Evolutionary conservation across 73 alveolate species (phyloP).

Genomic region (Paramecium primaurelia): DNA sequence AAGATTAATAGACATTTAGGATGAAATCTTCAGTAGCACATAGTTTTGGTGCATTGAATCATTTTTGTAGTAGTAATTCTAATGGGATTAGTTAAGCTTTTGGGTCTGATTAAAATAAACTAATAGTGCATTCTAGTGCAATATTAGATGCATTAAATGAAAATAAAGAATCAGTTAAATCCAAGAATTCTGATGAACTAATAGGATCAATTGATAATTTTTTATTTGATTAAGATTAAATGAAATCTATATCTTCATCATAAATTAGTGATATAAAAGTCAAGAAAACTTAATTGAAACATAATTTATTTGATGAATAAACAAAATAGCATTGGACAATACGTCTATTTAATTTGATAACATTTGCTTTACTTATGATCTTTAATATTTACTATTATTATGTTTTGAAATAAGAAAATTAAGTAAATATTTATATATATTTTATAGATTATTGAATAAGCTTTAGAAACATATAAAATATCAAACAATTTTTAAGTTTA

Average conservation of each 20-base stretch:
- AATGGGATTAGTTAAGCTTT: neutral
- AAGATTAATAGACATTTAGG: neutral
- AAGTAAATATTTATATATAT: neutral
- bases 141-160: conserved; percentile 1
- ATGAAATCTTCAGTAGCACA: neutral
- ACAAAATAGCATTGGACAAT: neutral
- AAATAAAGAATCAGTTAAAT: neutral
- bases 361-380: neutral
- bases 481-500: neutral
- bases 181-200: neutral
- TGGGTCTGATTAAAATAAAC: neutral
- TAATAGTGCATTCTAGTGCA: neutral
- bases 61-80: neutral
- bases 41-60: neutral
- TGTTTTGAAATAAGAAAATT: neutral
- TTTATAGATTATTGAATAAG: neutral
- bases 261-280: neutral
- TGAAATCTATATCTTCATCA: neutral
- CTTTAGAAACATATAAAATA: neutral
- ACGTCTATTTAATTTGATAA: neutral
- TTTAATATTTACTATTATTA: neutral
- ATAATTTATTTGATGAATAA: neutral
- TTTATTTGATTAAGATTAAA: neutral
- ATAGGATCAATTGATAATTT: neutral
- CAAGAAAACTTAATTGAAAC: neutral